These are phyloP conservation scores for Metschnikowia arizonensis DNA, from an alignment of 805 yeast species.

Conservation along the genomic window DNA sequence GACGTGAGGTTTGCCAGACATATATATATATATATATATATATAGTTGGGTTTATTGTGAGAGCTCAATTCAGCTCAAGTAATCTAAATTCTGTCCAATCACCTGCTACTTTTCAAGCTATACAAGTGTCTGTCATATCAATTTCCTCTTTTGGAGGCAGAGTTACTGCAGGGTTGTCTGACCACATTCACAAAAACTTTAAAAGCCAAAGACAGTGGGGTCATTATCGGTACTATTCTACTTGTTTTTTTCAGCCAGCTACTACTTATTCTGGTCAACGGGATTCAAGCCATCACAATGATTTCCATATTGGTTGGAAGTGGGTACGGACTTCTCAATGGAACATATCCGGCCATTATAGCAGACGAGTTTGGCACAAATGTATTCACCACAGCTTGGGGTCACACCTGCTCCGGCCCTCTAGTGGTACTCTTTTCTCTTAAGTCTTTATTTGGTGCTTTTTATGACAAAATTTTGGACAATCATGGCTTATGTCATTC, in stretches of 20 bases:
- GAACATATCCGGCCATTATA: slow-evolving; percentile 69
- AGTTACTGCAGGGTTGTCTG: slow-evolving; percentile 61
- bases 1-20: slow-evolving; percentile 65
- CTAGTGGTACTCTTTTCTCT: slow-evolving; percentile 49
- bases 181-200: slow-evolving; percentile 47
- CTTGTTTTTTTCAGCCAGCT: slow-evolving; percentile 37
- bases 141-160: slow-evolving; percentile 64
- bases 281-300: slow-evolving; percentile 21
- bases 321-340: slow-evolving; percentile 68
- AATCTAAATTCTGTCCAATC: slow-evolving; percentile 10
- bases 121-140: slow-evolving; percentile 67
- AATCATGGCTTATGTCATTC: slow-evolving; percentile 37
- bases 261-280: slow-evolving; percentile 25
- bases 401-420: slow-evolving; percentile 69
- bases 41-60: slow-evolving; percentile 69
- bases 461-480: slow-evolving; percentile 45
- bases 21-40: slow-evolving; percentile 71
- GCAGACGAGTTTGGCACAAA: slow-evolving; percentile 70
- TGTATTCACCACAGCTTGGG: slow-evolving; percentile 74
- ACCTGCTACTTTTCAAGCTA: slow-evolving; percentile 53
- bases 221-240: slow-evolving; percentile 43
- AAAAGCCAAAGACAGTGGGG: slow-evolving; percentile 68
- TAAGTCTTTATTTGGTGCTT: slow-evolving; percentile 52
- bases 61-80: slow-evolving; percentile 32
- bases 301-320: slow-evolving; percentile 57